These are phyloP conservation scores for Alternaria sp. DNA, from an alignment of 2,329 filamentous ascomycete species.

Conservation along the genomic window DNA sequence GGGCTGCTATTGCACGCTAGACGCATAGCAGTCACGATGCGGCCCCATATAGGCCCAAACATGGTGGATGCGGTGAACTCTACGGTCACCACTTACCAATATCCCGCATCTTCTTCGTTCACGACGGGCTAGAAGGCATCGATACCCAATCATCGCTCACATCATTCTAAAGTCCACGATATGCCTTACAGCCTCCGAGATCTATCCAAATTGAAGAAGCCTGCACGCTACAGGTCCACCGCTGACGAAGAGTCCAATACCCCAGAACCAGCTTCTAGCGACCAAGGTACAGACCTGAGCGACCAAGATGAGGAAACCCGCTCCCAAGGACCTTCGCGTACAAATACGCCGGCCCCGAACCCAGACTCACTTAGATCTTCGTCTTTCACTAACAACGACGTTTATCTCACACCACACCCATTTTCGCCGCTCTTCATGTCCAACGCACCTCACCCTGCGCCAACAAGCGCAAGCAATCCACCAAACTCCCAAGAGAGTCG, in stretches of 20 bases:
- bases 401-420: neutral
- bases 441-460: neutral
- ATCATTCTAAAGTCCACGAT: neutral
- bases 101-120: neutral
- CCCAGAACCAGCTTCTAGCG: neutral
- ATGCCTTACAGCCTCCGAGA: conserved; percentile 8
- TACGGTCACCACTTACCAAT: neutral
- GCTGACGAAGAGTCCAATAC: neutral
- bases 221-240: neutral
- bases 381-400: neutral
- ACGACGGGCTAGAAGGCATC: neutral
- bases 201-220: conserved; percentile 2
- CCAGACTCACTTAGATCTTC: neutral
- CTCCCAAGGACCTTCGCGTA: neutral
- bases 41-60: neutral
- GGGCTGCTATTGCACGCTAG: neutral
- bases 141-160: neutral
- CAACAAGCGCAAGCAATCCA: neutral
- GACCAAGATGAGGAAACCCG: neutral
- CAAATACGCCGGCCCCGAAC: neutral
- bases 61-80: neutral
- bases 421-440: neutral
- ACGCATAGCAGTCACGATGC: neutral
- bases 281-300: neutral
- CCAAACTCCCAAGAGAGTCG: neutral